These are phyloP conservation scores for Trichoderma atroviride DNA, from an alignment of 2,329 filamentous ascomycete genomes.

Conservation along the genomic window DNA sequence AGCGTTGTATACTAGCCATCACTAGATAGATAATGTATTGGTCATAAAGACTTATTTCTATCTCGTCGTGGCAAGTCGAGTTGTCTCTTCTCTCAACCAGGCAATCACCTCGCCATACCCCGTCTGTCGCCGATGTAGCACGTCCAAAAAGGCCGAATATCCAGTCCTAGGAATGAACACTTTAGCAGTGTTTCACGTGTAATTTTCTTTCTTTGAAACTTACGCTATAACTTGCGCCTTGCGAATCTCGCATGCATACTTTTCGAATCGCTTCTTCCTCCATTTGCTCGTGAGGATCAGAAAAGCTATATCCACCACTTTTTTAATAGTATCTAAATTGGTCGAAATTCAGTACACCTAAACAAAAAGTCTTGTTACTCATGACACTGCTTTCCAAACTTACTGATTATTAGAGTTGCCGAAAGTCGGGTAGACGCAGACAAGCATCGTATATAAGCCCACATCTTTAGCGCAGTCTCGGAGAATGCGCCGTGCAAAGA, in stretches of 20 bases:
- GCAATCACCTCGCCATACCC: constrained; percentile 63
- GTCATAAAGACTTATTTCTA: not conserved
- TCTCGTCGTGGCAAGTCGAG: constrained; percentile 36
- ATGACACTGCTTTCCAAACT: constrained; percentile 35
- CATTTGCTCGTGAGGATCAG: constrained; percentile 62
- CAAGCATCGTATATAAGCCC: constrained; percentile 64
- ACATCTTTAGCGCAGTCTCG: constrained; percentile 78
- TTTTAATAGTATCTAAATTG: constrained; percentile 61
- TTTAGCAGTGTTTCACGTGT: constrained; percentile 21
- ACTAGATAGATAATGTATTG: not conserved
- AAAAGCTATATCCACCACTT: constrained; percentile 66
- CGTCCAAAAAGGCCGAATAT: constrained; percentile 67
- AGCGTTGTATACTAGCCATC: not conserved
- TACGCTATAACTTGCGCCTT: constrained; percentile 64
- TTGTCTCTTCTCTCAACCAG: constrained; percentile 64
- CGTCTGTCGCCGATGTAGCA: constrained; percentile 73
- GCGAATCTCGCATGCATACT: constrained; percentile 62
- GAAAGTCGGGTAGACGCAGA: constrained; percentile 58
- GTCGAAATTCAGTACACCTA: not conserved
- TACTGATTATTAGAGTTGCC: constrained; percentile 64
- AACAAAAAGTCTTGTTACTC: not conserved
- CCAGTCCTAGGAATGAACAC: constrained; percentile 56
- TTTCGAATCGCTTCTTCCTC: constrained; percentile 49
- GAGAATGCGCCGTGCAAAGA: constrained; percentile 76
- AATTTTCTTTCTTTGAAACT: constrained; percentile 37